A percentile compares a stretch with the other conserved stretches of the same genome.
Evolutionary conservation across 306 rosid genomes (phyloP).

Genomic region (Luffa aegyptiaca): DNA sequence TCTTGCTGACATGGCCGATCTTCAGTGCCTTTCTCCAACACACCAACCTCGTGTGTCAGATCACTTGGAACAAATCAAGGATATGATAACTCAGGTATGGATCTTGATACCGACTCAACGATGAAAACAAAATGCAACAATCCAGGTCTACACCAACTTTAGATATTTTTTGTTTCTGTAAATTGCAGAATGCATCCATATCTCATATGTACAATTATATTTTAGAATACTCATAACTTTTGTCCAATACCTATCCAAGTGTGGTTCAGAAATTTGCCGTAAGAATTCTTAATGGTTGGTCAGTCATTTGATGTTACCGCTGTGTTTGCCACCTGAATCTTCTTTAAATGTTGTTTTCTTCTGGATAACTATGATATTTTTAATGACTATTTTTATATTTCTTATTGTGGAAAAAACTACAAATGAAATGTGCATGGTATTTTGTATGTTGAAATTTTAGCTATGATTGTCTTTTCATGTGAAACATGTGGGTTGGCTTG

Average conservation of each 20-base stretch:
- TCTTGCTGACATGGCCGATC: constrained; percentile 59
- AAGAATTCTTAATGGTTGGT: not conserved
- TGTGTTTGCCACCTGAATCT: not conserved
- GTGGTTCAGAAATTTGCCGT: not conserved
- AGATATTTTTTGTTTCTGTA: not conserved
- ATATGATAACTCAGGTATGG: constrained; percentile 61
- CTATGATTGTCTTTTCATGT: not conserved
- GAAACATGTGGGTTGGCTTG: not conserved
- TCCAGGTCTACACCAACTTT: not conserved
- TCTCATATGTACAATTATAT: not conserved
- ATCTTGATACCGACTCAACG: not conserved
- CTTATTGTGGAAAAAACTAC: not conserved
- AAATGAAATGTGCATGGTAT: not conserved
- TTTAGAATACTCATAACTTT: not conserved
- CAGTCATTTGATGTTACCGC: not conserved
- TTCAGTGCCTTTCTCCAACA: constrained; percentile 77
- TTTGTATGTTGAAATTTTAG: not conserved
- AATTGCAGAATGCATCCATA: not conserved
- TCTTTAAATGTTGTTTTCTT: not conserved
- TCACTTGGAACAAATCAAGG: constrained; percentile 76
- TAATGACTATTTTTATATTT: not conserved
- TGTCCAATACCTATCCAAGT: not conserved
- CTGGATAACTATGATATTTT: not conserved
- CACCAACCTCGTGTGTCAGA: constrained; percentile 83
- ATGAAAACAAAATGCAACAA: not conserved